A percentile compares a stretch with the other conserved stretches of the same genome.
Conservation (phyloP, 2,329 filamentous ascomycete species). For the Fusarium sp. region DNA sequence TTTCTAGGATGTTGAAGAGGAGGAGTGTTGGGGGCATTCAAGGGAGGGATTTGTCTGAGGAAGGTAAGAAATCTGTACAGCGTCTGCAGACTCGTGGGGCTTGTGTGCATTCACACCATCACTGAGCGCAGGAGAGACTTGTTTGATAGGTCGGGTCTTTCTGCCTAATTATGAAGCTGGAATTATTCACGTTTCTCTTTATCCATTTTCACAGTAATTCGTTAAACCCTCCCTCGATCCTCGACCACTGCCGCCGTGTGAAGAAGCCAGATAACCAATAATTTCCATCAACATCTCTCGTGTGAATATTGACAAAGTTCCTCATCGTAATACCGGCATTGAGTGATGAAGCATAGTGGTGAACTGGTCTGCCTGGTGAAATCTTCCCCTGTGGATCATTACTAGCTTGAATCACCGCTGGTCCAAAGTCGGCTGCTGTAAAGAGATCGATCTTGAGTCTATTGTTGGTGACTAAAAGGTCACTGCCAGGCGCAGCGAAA, state of each 20-base stretch:
- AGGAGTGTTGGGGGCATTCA: not conserved
- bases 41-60: not conserved
- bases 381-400: no score
- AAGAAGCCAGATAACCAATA: not conserved
- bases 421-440: not conserved
- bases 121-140: no score
- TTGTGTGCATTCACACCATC: not conserved
- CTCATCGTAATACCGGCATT: fast-evolving
- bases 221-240: not conserved
- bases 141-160: fast-evolving
- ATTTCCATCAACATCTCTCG: fast-evolving
- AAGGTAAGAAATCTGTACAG: not conserved
- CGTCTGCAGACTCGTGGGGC: not conserved
- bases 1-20: not conserved
- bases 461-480: not conserved
- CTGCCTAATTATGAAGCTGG: no score
- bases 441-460: not conserved
- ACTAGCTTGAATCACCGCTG: not conserved
- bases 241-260: not conserved
- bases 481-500: not conserved
- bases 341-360: not conserved
- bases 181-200: fast-evolving
- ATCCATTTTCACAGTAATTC: not conserved
- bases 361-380: not conserved
- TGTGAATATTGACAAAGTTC: not conserved